Evolutionary conservation across 202 grass and related monocot species (phyloP).

Genomic region (Hordeum pubiflorum): DNA sequence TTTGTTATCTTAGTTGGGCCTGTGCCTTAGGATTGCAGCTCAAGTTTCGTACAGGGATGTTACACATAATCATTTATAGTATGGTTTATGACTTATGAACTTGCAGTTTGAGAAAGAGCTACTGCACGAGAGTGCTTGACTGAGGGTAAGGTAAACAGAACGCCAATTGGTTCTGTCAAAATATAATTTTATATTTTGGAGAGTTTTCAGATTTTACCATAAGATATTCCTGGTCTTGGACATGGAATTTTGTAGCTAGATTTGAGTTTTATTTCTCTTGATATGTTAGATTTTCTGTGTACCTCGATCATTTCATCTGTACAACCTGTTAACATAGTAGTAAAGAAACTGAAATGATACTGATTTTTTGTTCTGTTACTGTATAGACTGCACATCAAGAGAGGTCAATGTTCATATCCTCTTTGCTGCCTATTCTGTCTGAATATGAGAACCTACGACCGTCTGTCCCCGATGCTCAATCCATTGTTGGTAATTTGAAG

Average conservation of each 20-base stretch:
- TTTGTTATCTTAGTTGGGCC: slow-evolving; percentile 11
- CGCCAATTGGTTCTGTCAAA: neutral
- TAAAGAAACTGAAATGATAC: neutral
- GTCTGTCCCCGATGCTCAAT: slow-evolving; percentile 66
- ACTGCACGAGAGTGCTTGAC: neutral
- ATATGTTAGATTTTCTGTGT: neutral
- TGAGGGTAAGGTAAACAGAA: neutral
- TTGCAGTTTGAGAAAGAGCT: slow-evolving; percentile 7
- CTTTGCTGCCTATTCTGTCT: slow-evolving; percentile 83
- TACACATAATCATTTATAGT: neutral
- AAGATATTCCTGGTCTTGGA: neutral
- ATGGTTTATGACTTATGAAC: neutral
- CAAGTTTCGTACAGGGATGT: neutral
- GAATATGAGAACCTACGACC: slow-evolving; percentile 68
- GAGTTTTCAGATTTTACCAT: neutral
- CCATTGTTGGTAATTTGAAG: slow-evolving; percentile 74
- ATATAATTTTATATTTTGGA: neutral
- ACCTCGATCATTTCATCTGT: neutral
- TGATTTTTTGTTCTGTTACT: slow-evolving; percentile 31
- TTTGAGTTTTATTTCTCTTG: neutral
- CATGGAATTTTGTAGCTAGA: neutral
- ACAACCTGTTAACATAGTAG: neutral
- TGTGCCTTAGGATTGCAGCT: neutral
- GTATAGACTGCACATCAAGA: slow-evolving; percentile 82
- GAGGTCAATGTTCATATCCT: slow-evolving; percentile 83